Evolutionary conservation across 768 basidiomycete genomes (phyloP), one percentile per base, ranked within the genome.

Genomic region (Kwoniella heveanensis): DNA sequence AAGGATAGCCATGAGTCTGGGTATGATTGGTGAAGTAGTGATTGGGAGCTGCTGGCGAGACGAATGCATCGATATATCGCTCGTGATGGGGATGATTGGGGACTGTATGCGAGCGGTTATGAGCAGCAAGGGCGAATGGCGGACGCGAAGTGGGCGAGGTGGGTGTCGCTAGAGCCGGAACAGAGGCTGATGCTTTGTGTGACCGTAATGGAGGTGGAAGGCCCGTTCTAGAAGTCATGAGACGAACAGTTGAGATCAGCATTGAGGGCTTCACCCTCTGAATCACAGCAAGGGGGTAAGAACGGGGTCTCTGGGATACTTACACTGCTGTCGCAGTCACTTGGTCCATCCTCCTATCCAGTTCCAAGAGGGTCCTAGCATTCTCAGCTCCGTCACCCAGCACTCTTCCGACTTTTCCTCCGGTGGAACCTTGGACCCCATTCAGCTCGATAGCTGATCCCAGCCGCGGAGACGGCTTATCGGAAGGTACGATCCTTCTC

Each of bases 301-400:
- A n/a, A n/a, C n/a, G n/a, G n/a, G n/a, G n/a, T n/a, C n/a, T 47
- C 46, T 5, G 62, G 48, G n/a, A 44, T 46, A 27, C 57, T 44
- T 17, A 44, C 39, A 17, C 9, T 10, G 39, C 8, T 9, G 39
- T 4, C 39, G 19, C 6, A 4, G 9, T 19, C 4, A 17, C 19
- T 19, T 44, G 39, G 4, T 44, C 10, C 17, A 49, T 62, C 25
- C 62, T 54, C 50, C 54, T 66, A 19, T 71, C 72, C 51, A 73
- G 59, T 51, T 66, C 69, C 64, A 70, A 53, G 7, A 62, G 30
- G 2, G 54, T 59, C 51, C 67, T 51, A 7, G 72, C 69, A 2
- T 54, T 66, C 48, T 73, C 72, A 21, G 72, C 72, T 6, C 69
- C 72, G 26, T 66, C 58, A 21, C 72, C 72, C n/a, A 73, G 53